Base-by-base conservation (phyloP, 176 grass and related monocot species). In the Tillandsia leiboldiana region DNA sequence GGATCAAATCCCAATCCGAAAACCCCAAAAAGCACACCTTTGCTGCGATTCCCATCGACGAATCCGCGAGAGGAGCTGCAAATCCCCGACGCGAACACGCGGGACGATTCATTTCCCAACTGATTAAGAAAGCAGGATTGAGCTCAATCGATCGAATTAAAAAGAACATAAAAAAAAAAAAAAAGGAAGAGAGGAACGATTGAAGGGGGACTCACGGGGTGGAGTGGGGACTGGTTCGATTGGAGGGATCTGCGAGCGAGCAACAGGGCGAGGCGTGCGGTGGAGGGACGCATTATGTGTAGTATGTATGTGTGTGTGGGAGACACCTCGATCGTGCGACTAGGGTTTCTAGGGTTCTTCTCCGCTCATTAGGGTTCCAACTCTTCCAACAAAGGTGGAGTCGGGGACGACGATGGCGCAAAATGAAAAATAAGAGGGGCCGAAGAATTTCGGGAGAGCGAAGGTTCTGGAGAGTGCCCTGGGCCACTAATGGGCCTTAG, bases 41-140 rank as follows among this genome's bases (percentile, higher is more conserved):
- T 76, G 53, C 50, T 73, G 50, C 12, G 69, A 24, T 51, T 76
- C 4, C 63, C 12, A 49, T 77, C 27, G 13, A 69, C 9, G 29
- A 64, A 80, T 61, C 48, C 52, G 65, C 68, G 73, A 59, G 71
- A 80, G 14, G 77, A 80, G 10, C 61, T 72, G 72, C 73, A 80
- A 57, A 72, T 80, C 51, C 78, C 83, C 50, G 83, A 72, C 12
- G 51, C 42, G 24, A 73, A 69, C 64, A 71, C 47, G 77, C 74
- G 51, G 29, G 67, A 80, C 11, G 51, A 73, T 23, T 62, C 51
- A 17, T 67, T 64, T 12, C 17, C 48, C 75, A 42, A 72, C 51
- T 54, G 66, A 18, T 48, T 11, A 51, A 65, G 48, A 83, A 66
- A 49, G 5, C 68, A 26, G 12, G 8, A 73, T 28, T 22, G 22